phyloP scores from a whole-genome alignment of 805 yeast species.

The Saccharomycopsis babjevae region DNA sequence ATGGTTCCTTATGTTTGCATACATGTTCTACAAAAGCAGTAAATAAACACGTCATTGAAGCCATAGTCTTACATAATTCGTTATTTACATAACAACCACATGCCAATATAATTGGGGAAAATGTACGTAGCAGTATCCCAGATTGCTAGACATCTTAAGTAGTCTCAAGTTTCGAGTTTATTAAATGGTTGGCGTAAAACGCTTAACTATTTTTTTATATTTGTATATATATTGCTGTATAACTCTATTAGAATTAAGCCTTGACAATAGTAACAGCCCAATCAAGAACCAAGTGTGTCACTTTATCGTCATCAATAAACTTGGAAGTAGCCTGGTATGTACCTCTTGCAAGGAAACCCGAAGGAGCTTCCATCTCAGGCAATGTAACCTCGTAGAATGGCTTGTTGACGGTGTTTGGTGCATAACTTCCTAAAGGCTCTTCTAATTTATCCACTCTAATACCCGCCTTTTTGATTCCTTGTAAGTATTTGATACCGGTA shows the following conservation, averaged over 20 bases:
- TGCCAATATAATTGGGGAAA: too few relatives aligned
- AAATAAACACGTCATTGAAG: too few relatives aligned
- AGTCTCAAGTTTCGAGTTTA: too few relatives aligned
- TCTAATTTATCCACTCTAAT: slow-evolving; percentile 78
- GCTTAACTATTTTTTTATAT: too few relatives aligned
- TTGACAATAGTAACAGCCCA: slow-evolving; percentile 84
- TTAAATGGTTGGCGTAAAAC: too few relatives aligned
- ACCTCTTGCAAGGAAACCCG: slow-evolving; percentile 84
- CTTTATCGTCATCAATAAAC: slow-evolving; percentile 80
- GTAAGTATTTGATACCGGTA: slow-evolving; percentile 82
- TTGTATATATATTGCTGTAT: too few relatives aligned
- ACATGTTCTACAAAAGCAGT: too few relatives aligned
- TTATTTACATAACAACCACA: too few relatives aligned
- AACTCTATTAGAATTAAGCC: slow-evolving; percentile 3
- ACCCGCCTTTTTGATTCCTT: slow-evolving; percentile 77
- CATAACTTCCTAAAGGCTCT: slow-evolving; percentile 84
- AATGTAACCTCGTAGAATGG: slow-evolving; percentile 61
- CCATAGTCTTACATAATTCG: too few relatives aligned
- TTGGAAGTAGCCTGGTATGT: slow-evolving; percentile 70
- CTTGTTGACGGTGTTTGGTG: slow-evolving; percentile 75
- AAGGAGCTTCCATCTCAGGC: slow-evolving; percentile 78
- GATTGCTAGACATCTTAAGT: too few relatives aligned
- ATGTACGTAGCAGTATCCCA: too few relatives aligned
- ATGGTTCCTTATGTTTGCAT: too few relatives aligned
- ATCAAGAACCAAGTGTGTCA: slow-evolving; percentile 59